These are phyloP conservation scores for Thraustochytrium sp. DNA, from an alignment of 352 stramenopile species.

Conservation along the genomic window DNA sequence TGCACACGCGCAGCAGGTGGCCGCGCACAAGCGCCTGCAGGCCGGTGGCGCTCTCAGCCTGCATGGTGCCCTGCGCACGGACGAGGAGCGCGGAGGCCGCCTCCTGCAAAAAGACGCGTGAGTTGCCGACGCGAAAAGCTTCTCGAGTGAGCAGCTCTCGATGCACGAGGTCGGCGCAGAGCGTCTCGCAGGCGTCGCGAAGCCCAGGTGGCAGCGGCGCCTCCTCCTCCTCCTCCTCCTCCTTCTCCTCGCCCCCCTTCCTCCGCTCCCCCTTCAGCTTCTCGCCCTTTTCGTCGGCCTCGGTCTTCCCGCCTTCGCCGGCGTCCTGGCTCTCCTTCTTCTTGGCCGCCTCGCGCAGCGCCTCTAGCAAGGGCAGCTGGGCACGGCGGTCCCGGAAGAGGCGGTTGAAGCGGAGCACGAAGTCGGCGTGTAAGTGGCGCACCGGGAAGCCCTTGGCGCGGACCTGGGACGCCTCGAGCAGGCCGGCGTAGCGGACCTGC, in stretches of 20 bases:
- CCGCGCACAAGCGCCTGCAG: not conserved
- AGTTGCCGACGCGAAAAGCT: not conserved
- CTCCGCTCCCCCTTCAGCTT: not conserved
- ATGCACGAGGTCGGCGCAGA: not conserved
- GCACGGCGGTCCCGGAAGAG: not conserved
- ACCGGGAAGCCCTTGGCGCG: conserved; percentile 56
- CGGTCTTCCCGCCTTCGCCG: not conserved
- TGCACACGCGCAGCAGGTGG: not conserved
- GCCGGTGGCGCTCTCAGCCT: not conserved
- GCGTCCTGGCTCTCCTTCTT: not conserved
- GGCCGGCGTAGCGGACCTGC: conserved; percentile 52
- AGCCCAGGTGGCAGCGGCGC: not conserved
- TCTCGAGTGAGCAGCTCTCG: not conserved
- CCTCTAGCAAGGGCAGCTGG: not conserved
- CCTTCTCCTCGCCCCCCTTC: not conserved
- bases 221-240: not conserved
- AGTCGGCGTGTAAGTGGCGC: conserved; percentile 23
- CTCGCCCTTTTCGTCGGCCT: not conserved
- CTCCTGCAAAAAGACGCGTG: not conserved
- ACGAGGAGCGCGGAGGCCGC: not conserved
- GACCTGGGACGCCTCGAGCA: conserved; percentile 52
- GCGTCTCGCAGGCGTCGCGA: not conserved
- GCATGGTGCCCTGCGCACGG: not conserved
- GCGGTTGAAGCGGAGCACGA: not conserved
- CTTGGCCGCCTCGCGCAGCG: no score